Evolutionary conservation across 768 basidiomycete genomes (phyloP), one percentile per base, ranked within the genome.

Genomic region (Trametopsis cervina): DNA sequence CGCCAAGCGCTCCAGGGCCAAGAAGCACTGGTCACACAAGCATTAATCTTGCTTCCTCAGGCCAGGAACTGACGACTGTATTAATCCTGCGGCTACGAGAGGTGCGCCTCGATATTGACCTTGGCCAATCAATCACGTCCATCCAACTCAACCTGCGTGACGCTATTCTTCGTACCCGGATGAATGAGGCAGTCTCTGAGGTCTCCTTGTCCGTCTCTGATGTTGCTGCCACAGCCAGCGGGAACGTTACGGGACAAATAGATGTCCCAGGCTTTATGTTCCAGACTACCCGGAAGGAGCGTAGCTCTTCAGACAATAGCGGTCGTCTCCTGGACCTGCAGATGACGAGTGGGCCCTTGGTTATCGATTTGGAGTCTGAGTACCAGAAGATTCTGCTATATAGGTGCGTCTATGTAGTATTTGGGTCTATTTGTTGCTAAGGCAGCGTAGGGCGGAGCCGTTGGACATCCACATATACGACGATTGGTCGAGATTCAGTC

Each of bases 111-210:
- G 79, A 83, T 41, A 76, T 88, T 4, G 89, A 96, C 60, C 77
- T 97, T 22, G 90, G 90, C 6, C 86, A 89, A 58, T 86, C 87
- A 1, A 93, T 97, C 55, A 83, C 84, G 47, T 73, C 72, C 23
- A 69, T 87, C 41, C 77, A 75, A 23, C 68, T 96, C 22, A 74
- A 82, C 50, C 68, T 94, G 46, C 67, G 72, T 20, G 72, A 85
- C 42, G 73, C 81, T 7, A 67, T 84, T 18, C 57, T 92, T 39
- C 76, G 81, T 17, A 86, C 85, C 13, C 76, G 74, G 49, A 64
- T 92, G 39, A 82, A 81, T 6, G 80, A 81, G 23, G 62, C 64
- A 38, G 59, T 70, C 12, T 77, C 80, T 39, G 85, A 87, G 47
- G 60, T 91, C 3, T 84, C 82, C 11, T 64, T 88, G n/a, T 71